A percentile compares a stretch with the other conserved stretches of the same genome.
Conservation (phyloP, 78 protist genomes). For the Planoprotostelium fungivorum region DNA sequence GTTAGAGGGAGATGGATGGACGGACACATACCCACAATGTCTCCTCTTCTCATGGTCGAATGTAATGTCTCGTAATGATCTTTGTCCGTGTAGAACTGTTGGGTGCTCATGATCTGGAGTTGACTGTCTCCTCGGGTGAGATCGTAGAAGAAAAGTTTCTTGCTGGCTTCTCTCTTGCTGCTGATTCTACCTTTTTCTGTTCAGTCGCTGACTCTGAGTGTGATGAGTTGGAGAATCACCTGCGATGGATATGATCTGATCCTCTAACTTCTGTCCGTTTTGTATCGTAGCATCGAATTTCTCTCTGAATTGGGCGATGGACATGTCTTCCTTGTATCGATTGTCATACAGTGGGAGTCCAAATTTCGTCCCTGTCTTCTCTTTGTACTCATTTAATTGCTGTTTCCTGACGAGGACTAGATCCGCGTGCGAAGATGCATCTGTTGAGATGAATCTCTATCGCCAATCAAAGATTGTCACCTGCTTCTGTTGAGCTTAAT, state of each 20-base stretch:
- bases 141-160: constrained; percentile 76
- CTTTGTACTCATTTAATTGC: too few species aligned
- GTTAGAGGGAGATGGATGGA: too few species aligned
- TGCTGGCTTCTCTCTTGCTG: constrained; percentile 62
- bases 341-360: neutral
- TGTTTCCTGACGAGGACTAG: too few species aligned
- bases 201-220: too few species aligned
- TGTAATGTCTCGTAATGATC: constrained; percentile 17
- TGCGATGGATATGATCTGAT: constrained; percentile 2
- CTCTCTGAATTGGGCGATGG: constrained; percentile 2
- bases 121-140: constrained; percentile 70
- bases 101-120: constrained; percentile 83
- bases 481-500: too few species aligned
- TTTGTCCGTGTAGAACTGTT: constrained; percentile 13
- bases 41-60: constrained; percentile 86
- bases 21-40: constrained; percentile 98
- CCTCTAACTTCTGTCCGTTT: constrained; percentile 12
- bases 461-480: too few species aligned
- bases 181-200: constrained; percentile 28
- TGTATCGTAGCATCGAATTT: constrained; percentile 1
- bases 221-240: constrained; percentile 63
- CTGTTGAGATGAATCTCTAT: neutral
- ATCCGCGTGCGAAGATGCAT: too few species aligned
- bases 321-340: too few species aligned
- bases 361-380: too few species aligned